A percentile compares a stretch with the other conserved stretches of the same genome.
These are phyloP conservation scores for Pichia sp. DNA, from an alignment of 1,139 yeast species.

Conservation along the genomic window DNA sequence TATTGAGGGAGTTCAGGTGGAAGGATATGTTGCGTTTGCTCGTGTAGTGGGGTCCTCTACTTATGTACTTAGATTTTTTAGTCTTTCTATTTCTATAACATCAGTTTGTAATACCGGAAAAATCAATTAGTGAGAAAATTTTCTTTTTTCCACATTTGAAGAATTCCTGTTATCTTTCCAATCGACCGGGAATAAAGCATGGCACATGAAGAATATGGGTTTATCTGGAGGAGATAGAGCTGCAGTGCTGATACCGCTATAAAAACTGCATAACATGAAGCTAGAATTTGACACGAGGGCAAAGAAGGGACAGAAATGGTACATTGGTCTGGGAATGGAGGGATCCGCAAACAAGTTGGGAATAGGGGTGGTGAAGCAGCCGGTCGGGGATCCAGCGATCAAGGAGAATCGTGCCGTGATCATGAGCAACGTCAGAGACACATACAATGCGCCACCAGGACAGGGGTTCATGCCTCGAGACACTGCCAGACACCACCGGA, in stretches of 20 bases:
- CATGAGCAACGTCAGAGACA: conserved; percentile 84
- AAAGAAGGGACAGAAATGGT: conserved; percentile 45
- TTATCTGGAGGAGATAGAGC: too few species aligned
- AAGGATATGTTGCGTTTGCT: conserved; percentile 17
- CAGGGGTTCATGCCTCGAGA: conserved; percentile 96
- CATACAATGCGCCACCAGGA: conserved; percentile 95
- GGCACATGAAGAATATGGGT: background rate
- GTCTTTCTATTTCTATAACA: background rate
- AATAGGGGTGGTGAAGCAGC: conserved; percentile 82
- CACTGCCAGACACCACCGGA: conserved; percentile 92
- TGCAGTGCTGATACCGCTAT: too few species aligned
- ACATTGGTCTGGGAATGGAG: conserved; percentile 83
- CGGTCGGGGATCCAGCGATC: conserved; percentile 44
- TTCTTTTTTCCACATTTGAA: background rate
- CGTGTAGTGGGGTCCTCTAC: conserved; percentile 6
- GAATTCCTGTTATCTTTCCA: background rate
- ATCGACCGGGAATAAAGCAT: background rate
- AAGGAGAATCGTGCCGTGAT: conserved; percentile 63
- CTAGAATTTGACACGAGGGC: conserved; percentile 20
- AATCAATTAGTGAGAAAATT: background rate
- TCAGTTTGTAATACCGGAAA: background rate
- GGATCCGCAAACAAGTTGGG: conserved; percentile 97
- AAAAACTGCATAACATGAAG: background rate
- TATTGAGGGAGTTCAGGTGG: conserved; percentile 16
- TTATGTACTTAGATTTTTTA: background rate